Conservation (phyloP, 1,284 basidiomycete species). For the Schizophyllum amplum region DNA sequence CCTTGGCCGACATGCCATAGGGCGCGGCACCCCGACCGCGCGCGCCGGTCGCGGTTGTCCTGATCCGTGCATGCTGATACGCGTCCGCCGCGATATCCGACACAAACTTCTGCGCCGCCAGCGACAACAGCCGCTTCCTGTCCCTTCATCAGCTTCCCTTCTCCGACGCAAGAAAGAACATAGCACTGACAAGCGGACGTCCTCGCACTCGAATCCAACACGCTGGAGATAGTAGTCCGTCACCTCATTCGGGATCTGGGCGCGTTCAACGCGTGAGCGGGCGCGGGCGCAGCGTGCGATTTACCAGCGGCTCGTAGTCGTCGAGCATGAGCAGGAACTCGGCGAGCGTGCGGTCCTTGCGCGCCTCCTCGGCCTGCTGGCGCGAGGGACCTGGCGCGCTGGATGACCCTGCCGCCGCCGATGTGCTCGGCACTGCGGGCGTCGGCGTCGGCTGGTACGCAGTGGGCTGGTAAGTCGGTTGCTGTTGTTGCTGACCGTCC, state of each 20-base stretch:
- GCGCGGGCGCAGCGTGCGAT: constrained; percentile 19
- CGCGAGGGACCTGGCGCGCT: constrained; percentile 32
- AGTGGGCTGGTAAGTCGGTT: background rate
- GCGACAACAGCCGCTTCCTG: constrained; percentile 89
- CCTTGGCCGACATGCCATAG: constrained; percentile 50
- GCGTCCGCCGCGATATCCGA: constrained; percentile 96
- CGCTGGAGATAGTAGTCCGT: constrained; percentile 96
- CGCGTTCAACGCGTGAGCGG: background rate
- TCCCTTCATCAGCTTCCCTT: background rate
- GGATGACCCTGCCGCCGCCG: constrained; percentile 9
- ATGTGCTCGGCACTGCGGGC: too few species aligned
- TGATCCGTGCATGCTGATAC: constrained; percentile 94
- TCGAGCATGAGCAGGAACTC: constrained; percentile 20
- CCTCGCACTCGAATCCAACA: constrained; percentile 94
- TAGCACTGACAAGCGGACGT: constrained; percentile 72
- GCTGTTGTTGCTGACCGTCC: background rate
- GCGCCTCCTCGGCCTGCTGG: constrained; percentile 73
- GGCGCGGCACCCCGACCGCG: constrained; percentile 54
- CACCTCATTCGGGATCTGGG: constrained; percentile 94
- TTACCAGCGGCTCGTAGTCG: constrained; percentile 90
- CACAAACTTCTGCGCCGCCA: constrained; percentile 97
- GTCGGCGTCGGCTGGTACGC: background rate
- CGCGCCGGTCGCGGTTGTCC: constrained; percentile 71
- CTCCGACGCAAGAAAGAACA: constrained; percentile 2
- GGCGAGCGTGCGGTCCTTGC: constrained; percentile 37